Evolutionary conservation across 2,329 filamentous ascomycete species (phyloP), one percentile per base, ranked within the genome.

Genomic region (Xylariaceae sp.): DNA sequence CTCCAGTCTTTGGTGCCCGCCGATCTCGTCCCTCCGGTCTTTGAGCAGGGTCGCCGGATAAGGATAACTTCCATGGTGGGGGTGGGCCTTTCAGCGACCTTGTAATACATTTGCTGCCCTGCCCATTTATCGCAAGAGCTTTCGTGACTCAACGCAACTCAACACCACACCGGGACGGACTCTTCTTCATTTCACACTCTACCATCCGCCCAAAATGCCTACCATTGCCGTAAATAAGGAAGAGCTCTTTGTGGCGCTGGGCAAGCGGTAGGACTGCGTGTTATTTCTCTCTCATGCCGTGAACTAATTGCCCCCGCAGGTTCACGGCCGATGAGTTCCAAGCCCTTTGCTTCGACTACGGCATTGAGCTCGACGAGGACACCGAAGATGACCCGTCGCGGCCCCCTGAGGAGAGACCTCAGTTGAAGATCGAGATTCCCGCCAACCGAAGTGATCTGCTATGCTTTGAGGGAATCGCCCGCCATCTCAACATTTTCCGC

Each of bases 141-240:
- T 13, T 50, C 56, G 55, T 64, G 61, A 64, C 59, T 64, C 61
- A 64, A 59, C 13, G 5, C 23, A 30, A 30, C 23, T 30, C 23
- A 30, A 30, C 23, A 30, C 23, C 23, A 48, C 18, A 23, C 51
- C 39, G 49, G 45, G 37, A 50, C 48, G 49, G 23, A n/a, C 11
- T n/a, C 30, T 23, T 30, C 47, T 34, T 51, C 49, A 57, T 35
- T 54, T 55, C 58, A 34, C 50, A 53, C 51, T 51, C 23, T 3
- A 52, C 49, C 13, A 53, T 51, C 45, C 50, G 57, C 23, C 57
- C 62, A 85, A 74, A 62, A 97, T 97, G 94, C 94, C 94, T 78
- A 99, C 94, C 74, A 97, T 99, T 70, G 83, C 88, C 69, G 92
- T 97, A 69, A 90, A 97, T 81, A 99, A 97, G 81, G 92, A 92